Conservation (phyloP, 805 yeast genomes). For the Candida jianshihensis region DNA sequence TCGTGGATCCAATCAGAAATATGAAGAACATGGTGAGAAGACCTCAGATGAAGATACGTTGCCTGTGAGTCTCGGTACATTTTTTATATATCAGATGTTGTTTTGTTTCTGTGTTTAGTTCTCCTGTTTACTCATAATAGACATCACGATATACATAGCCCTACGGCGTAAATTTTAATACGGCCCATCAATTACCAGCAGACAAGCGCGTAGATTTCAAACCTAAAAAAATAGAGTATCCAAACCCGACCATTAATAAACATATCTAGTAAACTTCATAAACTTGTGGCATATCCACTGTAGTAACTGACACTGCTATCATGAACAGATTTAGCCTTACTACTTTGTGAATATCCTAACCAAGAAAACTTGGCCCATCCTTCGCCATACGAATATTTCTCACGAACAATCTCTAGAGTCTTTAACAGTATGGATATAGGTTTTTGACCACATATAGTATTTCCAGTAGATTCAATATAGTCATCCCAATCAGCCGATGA, state of each 20-base stretch:
- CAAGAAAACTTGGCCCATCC: slow-evolving; percentile 44
- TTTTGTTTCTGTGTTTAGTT: not conserved
- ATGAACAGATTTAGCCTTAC: slow-evolving; percentile 32
- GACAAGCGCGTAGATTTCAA: not conserved
- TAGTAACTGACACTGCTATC: slow-evolving; percentile 94
- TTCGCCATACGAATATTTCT: slow-evolving; percentile 7
- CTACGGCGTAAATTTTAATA: too few relatives aligned
- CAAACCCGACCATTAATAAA: too few relatives aligned
- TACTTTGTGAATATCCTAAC: slow-evolving; percentile 79
- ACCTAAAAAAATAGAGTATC: not conserved
- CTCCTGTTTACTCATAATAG: not conserved
- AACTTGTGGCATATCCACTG: slow-evolving; percentile 55
- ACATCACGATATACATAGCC: too few relatives aligned
- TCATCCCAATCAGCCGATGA: slow-evolving; percentile 52
- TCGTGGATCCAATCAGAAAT: slow-evolving; percentile 27
- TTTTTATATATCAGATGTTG: not conserved
- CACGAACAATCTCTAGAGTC: slow-evolving; percentile 36
- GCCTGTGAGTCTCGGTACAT: slow-evolving; percentile 1
- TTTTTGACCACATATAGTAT: slow-evolving; percentile 90
- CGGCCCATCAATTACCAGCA: too few relatives aligned
- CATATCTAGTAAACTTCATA: too few relatives aligned
- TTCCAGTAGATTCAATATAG: slow-evolving; percentile 66
- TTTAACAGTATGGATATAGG: slow-evolving; percentile 65
- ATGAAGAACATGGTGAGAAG: slow-evolving; percentile 26
- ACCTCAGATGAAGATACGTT: slow-evolving; percentile 15